Evolutionary conservation across 176 grass and related monocot species (phyloP), one percentile per base, ranked within the genome.

Genomic region (Olyra latifolia): DNA sequence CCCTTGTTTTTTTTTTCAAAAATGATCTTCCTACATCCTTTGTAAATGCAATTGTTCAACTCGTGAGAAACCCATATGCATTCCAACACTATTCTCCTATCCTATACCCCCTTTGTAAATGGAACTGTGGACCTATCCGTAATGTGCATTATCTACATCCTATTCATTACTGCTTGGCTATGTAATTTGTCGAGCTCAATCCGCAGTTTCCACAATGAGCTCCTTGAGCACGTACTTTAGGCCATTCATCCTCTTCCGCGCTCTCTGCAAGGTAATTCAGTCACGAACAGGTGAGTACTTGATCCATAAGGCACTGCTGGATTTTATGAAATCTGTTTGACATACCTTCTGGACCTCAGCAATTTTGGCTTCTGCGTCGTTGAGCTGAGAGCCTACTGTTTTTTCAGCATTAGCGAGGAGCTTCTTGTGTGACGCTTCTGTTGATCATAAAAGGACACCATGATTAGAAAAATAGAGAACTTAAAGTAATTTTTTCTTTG

Each of bases 401-500:
- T 93, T 80, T 78, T 98, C 88, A 2, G 88, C 90, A 84, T 89
- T 79, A 70, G 54, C 63, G 32, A 98, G 52, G 40, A 98, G 80
- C 86, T 98, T 91, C 74, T 89, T 81, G 75, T 98, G 96, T 48
- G 85, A 82, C 12, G 66, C 80, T 89, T 91, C 92, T 98, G 88
- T 61, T 47, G 22, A 76, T 63, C 43, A 38, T 22, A 20, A 56
- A 72, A 62, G 4, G 29, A 49, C 3, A 76, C 23, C 54, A 82
- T 81, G 38, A 60, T 60, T 64, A 25, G 61, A 50, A 72, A 76
- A 66, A 73, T 3, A 16, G 74, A 50, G 22, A 29, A 79, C 7
- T 28, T 30, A 46, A 84, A 49, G 13, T 38, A 72, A 59, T 0
- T 56, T 47, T 50, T 73, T 30, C 35, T 25, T 60, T 67, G 8